Evolutionary conservation across 1,139 yeast genomes (phyloP).

Genomic region (Groenewaldozyma auringiensis): DNA sequence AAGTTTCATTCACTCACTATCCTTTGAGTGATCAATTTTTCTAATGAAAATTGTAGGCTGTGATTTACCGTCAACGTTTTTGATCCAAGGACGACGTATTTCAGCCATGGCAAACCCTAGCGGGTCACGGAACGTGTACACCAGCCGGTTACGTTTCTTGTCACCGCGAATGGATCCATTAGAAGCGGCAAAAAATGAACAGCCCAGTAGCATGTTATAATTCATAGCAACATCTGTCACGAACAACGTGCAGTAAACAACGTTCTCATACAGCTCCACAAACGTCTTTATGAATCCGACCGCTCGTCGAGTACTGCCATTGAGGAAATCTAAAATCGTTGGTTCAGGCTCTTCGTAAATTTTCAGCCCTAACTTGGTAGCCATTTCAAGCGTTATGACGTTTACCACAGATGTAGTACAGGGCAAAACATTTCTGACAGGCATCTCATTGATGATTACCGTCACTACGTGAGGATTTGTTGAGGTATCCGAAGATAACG

Average conservation of each 20-base stretch:
- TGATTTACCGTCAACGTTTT: background rate
- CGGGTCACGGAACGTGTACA: background rate
- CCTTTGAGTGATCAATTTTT: background rate
- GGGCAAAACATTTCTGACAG: background rate
- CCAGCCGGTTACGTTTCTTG: background rate
- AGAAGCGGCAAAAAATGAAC: constrained; percentile 1
- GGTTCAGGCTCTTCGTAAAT: background rate
- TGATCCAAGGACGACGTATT: background rate
- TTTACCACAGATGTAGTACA: background rate
- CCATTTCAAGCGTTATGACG: background rate
- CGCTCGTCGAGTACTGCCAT: background rate
- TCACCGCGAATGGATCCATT: constrained; percentile 1
- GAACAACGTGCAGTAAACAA: background rate
- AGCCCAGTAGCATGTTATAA: background rate
- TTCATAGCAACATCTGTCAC: background rate
- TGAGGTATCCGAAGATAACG: background rate
- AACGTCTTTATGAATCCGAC: background rate
- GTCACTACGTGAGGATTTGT: constrained; percentile 1
- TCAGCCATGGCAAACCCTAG: background rate
- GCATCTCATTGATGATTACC: background rate
- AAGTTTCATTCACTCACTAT: too few species aligned
- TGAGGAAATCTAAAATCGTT: background rate
- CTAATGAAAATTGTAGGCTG: background rate
- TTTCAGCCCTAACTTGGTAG: background rate
- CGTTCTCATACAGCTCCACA: constrained; percentile 1